These are phyloP conservation scores for Scheffersomyces segobiensis DNA, from an alignment of 1,139 yeast genomes.

Conservation along the genomic window DNA sequence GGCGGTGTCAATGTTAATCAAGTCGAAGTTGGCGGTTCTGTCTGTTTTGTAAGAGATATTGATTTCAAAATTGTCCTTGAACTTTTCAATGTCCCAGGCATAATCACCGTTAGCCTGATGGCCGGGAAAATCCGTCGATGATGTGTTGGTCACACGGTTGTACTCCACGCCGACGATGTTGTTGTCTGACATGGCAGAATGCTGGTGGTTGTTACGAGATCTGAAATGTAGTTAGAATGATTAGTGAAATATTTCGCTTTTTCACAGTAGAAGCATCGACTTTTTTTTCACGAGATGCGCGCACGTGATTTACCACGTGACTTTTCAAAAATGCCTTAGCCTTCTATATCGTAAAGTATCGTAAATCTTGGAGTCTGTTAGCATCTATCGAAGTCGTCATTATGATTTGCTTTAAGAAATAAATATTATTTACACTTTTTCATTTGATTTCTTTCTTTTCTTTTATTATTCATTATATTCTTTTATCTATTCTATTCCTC, in stretches of 20 bases:
- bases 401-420: too few relatives aligned
- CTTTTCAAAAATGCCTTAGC: background rate
- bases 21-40: constrained; percentile 81
- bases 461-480: too few relatives aligned
- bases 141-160: constrained; percentile 85
- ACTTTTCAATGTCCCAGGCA: constrained; percentile 84
- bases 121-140: constrained; percentile 90
- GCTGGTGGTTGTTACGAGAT: background rate
- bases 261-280: background rate
- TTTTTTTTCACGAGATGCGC: background rate
- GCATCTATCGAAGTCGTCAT: background rate
- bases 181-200: constrained; percentile 26
- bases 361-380: background rate
- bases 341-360: too few relatives aligned
- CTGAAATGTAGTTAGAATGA: background rate
- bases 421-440: background rate
- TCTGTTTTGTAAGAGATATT: constrained; percentile 65
- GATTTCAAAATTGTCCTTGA: constrained; percentile 70
- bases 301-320: background rate
- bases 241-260: background rate
- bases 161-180: constrained; percentile 87
- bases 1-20: constrained; percentile 85
- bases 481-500: background rate
- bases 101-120: constrained; percentile 61
- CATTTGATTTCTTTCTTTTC: too few relatives aligned